These are phyloP conservation scores for Annulohypoxylon maeteangense DNA, from an alignment of 495 filamentous ascomycete species.

Conservation along the genomic window DNA sequence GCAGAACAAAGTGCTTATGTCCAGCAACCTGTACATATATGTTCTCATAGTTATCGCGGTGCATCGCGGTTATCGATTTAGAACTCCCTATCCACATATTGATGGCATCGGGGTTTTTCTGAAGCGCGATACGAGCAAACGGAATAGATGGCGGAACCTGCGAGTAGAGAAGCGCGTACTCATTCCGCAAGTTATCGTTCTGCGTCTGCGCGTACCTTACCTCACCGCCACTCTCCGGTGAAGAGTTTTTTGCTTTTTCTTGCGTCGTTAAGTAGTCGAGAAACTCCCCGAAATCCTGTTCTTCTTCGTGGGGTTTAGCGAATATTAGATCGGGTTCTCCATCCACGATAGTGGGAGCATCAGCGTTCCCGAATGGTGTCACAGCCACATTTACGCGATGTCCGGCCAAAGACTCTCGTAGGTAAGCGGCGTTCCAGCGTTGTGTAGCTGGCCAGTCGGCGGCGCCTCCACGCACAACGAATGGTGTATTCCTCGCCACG, in stretches of 20 bases:
- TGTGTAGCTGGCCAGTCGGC: constrained; percentile 65
- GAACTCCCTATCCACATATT: constrained; percentile 84
- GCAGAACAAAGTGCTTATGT: constrained; percentile 73
- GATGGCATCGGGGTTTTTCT: constrained; percentile 70
- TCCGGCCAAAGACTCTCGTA: constrained; percentile 62
- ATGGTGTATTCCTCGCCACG: constrained; percentile 73
- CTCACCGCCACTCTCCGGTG: constrained; percentile 41
- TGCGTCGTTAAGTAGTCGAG: constrained; percentile 58
- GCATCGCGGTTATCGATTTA: constrained; percentile 70
- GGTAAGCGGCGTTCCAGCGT: constrained; percentile 67
- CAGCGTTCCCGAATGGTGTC: constrained; percentile 75
- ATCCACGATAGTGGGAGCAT: constrained; percentile 60
- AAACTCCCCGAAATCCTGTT: constrained; percentile 59
- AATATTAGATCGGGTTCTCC: constrained; percentile 58
- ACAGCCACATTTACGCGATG: constrained; percentile 73
- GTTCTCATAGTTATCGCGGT: constrained; percentile 85
- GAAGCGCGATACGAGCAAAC: constrained; percentile 74
- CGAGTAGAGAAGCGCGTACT: constrained; percentile 68
- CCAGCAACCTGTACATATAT: constrained; percentile 79
- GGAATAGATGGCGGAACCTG: constrained; percentile 67
- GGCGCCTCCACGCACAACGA: constrained; percentile 70
- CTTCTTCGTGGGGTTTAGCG: constrained; percentile 65
- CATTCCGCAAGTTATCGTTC: constrained; percentile 78
- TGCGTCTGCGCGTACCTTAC: constrained; percentile 69
- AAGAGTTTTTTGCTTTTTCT: constrained; percentile 37